Base-by-base conservation (phyloP, 1,284 basidiomycete genomes). In the Cutaneotrichosporon curvatum region DNA sequence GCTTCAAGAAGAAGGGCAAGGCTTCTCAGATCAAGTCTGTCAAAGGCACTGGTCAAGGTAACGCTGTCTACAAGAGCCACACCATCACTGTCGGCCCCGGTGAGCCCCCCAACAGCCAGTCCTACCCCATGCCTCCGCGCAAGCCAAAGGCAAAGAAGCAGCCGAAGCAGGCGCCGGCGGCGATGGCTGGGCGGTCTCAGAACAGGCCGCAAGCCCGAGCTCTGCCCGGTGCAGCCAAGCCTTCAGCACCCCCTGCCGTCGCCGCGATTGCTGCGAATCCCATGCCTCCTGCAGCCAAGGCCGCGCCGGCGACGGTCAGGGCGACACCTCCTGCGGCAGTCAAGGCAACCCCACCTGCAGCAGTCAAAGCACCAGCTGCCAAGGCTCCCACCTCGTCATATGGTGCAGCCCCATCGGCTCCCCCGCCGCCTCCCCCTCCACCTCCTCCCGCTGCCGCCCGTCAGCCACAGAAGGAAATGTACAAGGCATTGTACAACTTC, bases 1-100 rank as follows among this genome's bases (percentile, higher is more conserved):
- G 95, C 67, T 78, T 79, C 34, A 98, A 98, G 79, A 98, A 97
- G 79, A 97, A 91, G 73, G 92, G 94, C 60, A 99, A 98, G 76
- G 83, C 83, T 65, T 82, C 85, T 2, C 76, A 81, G 47, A 90
- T 99, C 72, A 86, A 86, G 65, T 85, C 90, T 56, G 72, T 84
- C 62, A 96, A 88, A 74, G 91, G 96, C 65, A 90, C 95, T 68
- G 83, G 82, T 11, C 74, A 94, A 16, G 81, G 80, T 47, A 84
- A 87, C 53, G 94, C 92, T 60, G 66, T 81, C 2, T 99, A 99
- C 77, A 99, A 98, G 79, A 92, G 87, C 60, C 87, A 90, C 61
- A 81, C 82, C 4, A 85, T 99, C 16, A 83, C 84, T 53, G 90
- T 97, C 1, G 78, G 83, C 10, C 83, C 87, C 20, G 95, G 95